A percentile compares a stretch with the other conserved stretches of the same genome.
phyloP scores from a whole-genome alignment of 306 rosid genomes.

The Dicorynia guianensis region DNA sequence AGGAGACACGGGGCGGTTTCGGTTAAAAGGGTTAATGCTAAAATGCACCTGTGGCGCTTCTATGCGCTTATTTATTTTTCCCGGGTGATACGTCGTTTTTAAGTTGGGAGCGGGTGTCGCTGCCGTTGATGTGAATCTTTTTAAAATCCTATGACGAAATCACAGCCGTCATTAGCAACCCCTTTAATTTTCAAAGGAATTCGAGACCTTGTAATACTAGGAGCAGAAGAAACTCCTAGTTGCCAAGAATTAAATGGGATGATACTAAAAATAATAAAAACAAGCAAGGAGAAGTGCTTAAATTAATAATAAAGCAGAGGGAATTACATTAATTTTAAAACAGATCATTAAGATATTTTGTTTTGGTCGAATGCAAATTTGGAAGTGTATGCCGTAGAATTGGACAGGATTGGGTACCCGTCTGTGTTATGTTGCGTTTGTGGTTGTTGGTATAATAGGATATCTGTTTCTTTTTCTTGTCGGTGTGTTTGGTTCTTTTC shows the following conservation, averaged over 20 bases:
- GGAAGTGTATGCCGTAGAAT: neutral
- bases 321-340: neutral
- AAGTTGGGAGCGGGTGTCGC: neutral
- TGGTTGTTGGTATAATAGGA: neutral
- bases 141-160: neutral
- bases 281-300: too few species aligned
- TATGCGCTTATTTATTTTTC: neutral
- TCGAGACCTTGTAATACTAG: neutral
- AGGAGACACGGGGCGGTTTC: constrained; percentile 53
- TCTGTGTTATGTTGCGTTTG: neutral
- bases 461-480: neutral
- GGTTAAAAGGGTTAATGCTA: constrained; percentile 33
- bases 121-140: constrained; percentile 2
- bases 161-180: neutral
- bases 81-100: constrained; percentile 36
- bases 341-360: neutral
- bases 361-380: neutral
- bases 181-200: neutral
- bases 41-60: constrained; percentile 39
- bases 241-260: too few species aligned
- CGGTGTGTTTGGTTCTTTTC: too few species aligned
- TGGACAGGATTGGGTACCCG: neutral
- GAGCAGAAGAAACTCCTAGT: too few species aligned
- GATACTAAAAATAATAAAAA: too few species aligned
- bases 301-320: neutral